phyloP scores from a whole-genome alignment of 2,329 filamentous ascomycete genomes.

The Epichloe scottii region DNA sequence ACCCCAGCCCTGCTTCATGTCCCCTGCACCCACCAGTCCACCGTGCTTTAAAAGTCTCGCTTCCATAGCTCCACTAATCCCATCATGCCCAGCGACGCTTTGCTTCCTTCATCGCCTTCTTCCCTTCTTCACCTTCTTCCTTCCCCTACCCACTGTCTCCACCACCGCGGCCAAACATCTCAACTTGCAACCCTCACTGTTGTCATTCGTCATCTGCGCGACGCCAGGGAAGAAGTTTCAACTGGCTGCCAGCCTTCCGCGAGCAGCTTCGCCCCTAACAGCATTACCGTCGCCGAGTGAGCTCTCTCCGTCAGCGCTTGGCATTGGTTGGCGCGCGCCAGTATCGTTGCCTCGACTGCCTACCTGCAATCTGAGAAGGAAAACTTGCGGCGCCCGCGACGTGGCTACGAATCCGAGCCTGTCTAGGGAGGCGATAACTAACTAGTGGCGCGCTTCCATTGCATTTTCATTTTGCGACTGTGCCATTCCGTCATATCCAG shows the following conservation, averaged over 20 bases:
- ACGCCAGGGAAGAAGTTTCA: not conserved
- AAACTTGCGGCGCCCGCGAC: not conserved
- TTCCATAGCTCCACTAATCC: slow-evolving; percentile 12
- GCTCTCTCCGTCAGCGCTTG: not conserved
- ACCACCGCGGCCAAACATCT: slow-evolving; percentile 12
- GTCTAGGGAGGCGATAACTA: not conserved
- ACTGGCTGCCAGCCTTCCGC: not conserved
- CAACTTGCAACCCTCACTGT: slow-evolving; percentile 8
- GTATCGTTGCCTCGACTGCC: not conserved
- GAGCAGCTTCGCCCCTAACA: not conserved
- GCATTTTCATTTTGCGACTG: not conserved
- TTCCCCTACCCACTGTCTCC: slow-evolving; percentile 14
- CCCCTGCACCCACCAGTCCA: slow-evolving; percentile 3
- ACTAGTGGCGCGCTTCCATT: not conserved
- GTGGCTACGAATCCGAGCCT: not conserved
- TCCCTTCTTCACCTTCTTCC: slow-evolving; percentile 15
- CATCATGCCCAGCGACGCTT: slow-evolving; percentile 12
- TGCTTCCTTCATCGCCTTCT: slow-evolving; percentile 15
- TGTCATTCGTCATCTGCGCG: slow-evolving; percentile 5
- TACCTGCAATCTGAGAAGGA: not conserved
- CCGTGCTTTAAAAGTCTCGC: slow-evolving; percentile 7
- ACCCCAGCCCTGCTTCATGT: not conserved
- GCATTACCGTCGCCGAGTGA: not conserved
- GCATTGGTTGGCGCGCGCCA: not conserved
- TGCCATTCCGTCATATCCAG: not conserved